Base-by-base conservation (phyloP, 2,329 filamentous ascomycete species). In the Didymella sp. region DNA sequence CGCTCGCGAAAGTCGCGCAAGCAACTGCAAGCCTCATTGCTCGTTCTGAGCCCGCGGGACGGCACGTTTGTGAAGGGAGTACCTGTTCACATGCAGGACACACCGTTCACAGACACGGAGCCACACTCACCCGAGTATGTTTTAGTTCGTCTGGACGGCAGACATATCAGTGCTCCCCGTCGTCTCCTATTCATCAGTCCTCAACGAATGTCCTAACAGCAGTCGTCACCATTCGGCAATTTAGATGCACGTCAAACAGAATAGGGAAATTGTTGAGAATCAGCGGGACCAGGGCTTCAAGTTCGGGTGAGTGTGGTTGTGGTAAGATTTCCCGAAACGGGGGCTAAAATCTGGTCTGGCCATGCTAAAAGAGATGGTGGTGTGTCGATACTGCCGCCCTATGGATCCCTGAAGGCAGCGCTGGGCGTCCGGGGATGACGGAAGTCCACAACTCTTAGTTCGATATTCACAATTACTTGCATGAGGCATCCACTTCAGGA, bases 1-100 rank as follows among this genome's bases (percentile, higher is more conserved):
- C 56, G 54, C 61, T 68, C 61, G 63, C 63, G 62, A 68, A 67
- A 68, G 61, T 67, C 62, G 62, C 69, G 61, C 67, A 69, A 45
- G 50, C 61, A 45, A 48, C 37, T 41, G 48, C 44, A 57, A 45
- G 42, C 51, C 51, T 52, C 43, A 41, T 51, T 53, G 51, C 50
- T 46, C 58, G 48, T 63, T 54, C 60, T 35, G 31, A n/a, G 51
- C 40, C 56, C 52, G 30, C 54, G 48, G 49, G 28, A 57, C 46
- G 43, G 51, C 46, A 54, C 44, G 44, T 54, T 38, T 56, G 49
- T 52, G 55, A 52, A 27, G 51, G 45, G 50, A 50, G 38, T 49
- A 47, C 31, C 43, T 57, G 13, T 49, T 59, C 37, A 48, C 54
- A 25, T 55, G 53, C 51, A 54, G 50, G 22, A 43, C 49, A 51